phyloP scores from a whole-genome alignment of 306 rosid genomes.

The Luffa aegyptiaca region DNA sequence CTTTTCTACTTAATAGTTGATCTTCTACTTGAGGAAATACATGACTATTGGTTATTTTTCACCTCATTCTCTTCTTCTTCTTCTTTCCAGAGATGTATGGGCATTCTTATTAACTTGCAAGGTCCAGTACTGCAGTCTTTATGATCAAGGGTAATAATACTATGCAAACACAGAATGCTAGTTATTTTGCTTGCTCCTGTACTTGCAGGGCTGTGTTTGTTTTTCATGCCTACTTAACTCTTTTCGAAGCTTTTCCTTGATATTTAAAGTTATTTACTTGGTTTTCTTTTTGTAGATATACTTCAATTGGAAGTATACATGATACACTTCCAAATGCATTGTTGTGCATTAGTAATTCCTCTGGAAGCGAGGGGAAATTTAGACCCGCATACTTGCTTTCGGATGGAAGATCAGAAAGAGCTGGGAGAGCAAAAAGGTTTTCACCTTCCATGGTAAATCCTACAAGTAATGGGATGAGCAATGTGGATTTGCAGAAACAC shows the following conservation, averaged over 20 bases:
- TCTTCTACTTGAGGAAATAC: neutral
- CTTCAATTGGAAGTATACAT: constrained; percentile 81
- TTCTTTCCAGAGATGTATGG: constrained; percentile 77
- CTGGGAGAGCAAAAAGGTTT: constrained; percentile 69
- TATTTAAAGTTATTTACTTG: constrained; percentile 7
- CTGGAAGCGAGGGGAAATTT: constrained; percentile 35
- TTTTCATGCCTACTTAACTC: neutral
- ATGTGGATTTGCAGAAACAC: constrained; percentile 31
- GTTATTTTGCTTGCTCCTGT: neutral
- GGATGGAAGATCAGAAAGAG: constrained; percentile 93
- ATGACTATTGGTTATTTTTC: neutral
- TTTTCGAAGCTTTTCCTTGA: neutral
- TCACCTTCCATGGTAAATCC: constrained; percentile 37
- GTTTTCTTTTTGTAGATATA: constrained; percentile 48
- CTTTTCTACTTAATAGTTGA: neutral
- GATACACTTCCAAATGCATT: constrained; percentile 87
- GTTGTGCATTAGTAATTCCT: constrained; percentile 34
- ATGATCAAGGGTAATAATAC: constrained; percentile 85
- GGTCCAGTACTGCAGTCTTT: constrained; percentile 83
- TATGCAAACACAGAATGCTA: neutral
- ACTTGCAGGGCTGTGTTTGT: neutral
- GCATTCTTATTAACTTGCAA: constrained; percentile 82
- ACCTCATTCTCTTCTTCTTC: constrained; percentile 4
- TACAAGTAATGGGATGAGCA: constrained; percentile 44
- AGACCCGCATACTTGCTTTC: constrained; percentile 86